A percentile compares a stretch with the other conserved stretches of the same genome.
These are phyloP conservation scores for Exophiala lecanii-corni DNA, from an alignment of 2,329 filamentous ascomycete genomes.

Conservation along the genomic window DNA sequence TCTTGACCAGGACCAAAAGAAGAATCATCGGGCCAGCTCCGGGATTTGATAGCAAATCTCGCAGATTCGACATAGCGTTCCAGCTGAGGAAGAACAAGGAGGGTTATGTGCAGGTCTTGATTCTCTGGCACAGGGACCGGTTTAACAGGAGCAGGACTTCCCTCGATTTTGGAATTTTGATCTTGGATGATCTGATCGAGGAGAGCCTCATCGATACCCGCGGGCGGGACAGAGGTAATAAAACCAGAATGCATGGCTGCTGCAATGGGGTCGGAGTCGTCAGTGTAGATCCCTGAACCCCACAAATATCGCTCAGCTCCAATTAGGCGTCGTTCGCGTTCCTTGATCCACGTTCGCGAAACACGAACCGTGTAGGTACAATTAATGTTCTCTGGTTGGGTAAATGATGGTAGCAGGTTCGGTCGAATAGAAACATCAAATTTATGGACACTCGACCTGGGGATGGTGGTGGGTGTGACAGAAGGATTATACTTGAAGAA, in stretches of 20 bases:
- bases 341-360: slow-evolving; percentile 69
- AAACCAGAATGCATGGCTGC: slow-evolving; percentile 91
- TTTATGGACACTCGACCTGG: slow-evolving; percentile 40
- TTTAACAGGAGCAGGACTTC: slow-evolving; percentile 38
- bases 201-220: slow-evolving; percentile 67
- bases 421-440: slow-evolving; percentile 58
- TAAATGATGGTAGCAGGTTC: slow-evolving; percentile 68
- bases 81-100: slow-evolving; percentile 76
- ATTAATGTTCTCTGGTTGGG: slow-evolving; percentile 66
- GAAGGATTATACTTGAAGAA: slow-evolving; percentile 74
- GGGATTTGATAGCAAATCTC: slow-evolving; percentile 75
- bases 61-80: slow-evolving; percentile 71
- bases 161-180: slow-evolving; percentile 43
- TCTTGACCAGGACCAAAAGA: not conserved
- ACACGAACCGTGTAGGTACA: slow-evolving; percentile 87
- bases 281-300: slow-evolving; percentile 92
- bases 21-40: slow-evolving; percentile 55
- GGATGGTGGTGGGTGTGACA: slow-evolving; percentile 44
- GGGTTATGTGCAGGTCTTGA: slow-evolving; percentile 79
- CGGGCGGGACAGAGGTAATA: slow-evolving; percentile 81
- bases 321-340: slow-evolving; percentile 72
- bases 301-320: slow-evolving; percentile 75
- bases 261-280: slow-evolving; percentile 89
- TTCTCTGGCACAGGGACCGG: slow-evolving; percentile 54
- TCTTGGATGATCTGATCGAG: slow-evolving; percentile 54